Percentiles rank a stretch among this genome's conserved stretches.
Conservation (phyloP, 2,329 filamentous ascomycete species). For the Mycosphaerelloides madeirae region DNA sequence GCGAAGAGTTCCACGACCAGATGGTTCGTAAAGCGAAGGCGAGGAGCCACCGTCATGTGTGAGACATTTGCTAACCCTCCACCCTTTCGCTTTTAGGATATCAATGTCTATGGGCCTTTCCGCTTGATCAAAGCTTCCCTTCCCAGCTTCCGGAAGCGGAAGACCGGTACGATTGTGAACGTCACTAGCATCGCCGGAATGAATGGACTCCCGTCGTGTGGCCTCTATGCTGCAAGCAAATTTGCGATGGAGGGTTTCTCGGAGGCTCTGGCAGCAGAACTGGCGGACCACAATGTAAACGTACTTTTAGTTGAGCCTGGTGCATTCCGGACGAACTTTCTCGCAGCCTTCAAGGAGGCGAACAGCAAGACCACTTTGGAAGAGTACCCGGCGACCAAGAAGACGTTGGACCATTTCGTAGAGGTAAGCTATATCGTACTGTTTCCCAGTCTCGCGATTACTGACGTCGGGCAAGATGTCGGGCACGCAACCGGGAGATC, state of each 20-base stretch:
- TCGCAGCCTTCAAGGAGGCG: slow-evolving; percentile 14
- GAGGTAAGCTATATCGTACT: not conserved
- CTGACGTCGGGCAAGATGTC: slow-evolving; percentile 4
- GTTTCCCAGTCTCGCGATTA: too few relatives aligned
- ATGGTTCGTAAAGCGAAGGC: too few relatives aligned
- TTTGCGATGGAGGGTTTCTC: slow-evolving; percentile 40
- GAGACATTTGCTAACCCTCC: too few relatives aligned
- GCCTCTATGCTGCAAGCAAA: slow-evolving; percentile 30
- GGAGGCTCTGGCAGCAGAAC: slow-evolving; percentile 31
- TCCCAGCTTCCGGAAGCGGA: slow-evolving; percentile 14
- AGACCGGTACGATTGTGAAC: slow-evolving; percentile 20
- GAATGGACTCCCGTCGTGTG: slow-evolving; percentile 13
- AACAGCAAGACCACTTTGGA: slow-evolving; percentile 11
- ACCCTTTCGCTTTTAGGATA: too few relatives aligned
- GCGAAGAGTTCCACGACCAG: slow-evolving; percentile 17
- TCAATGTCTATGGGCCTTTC: slow-evolving; percentile 22
- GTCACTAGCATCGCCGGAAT: slow-evolving; percentile 21
- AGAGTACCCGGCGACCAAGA: slow-evolving; percentile 2
- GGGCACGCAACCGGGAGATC: slow-evolving; percentile 33
- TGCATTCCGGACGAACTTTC: slow-evolving; percentile 41
- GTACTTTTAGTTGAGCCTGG: slow-evolving; percentile 43
- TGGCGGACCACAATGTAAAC: slow-evolving; percentile 31
- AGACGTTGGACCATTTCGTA: slow-evolving; percentile 7
- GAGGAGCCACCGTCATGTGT: too few relatives aligned
- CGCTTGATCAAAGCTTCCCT: slow-evolving; percentile 17